Conservation (phyloP, 345 rosid species). For the Euphorbia lathyris region DNA sequence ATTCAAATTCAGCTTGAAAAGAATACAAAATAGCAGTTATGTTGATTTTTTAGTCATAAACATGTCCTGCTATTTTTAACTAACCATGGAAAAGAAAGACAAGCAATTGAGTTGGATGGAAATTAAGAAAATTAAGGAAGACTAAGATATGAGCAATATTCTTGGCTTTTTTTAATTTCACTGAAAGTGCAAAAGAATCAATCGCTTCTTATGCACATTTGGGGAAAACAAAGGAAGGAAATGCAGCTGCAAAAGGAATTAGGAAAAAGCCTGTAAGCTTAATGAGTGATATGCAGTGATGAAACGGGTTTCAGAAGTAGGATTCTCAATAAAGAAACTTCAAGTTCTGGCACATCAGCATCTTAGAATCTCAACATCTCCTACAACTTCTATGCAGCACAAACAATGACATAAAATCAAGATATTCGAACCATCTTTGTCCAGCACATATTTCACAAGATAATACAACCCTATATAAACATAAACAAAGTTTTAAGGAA, state of each 20-base stretch:
- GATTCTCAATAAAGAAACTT: not conserved
- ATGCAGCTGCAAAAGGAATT: not conserved
- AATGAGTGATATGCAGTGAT: not conserved
- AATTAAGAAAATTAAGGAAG: not conserved
- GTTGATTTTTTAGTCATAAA: not conserved
- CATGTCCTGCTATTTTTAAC: not conserved
- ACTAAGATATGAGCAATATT: not conserved
- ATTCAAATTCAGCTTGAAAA: not conserved
- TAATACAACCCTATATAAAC: not conserved
- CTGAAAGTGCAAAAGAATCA: not conserved
- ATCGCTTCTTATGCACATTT: not conserved
- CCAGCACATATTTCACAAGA: constrained; percentile 1
- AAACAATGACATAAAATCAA: not conserved
- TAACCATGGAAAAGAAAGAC: not conserved
- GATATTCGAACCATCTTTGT: not conserved
- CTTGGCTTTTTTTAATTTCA: not conserved
- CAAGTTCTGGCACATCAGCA: not conserved
- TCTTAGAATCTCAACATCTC: not conserved
- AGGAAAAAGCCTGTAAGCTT: not conserved
- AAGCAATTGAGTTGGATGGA: not conserved
- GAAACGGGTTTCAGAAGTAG: not conserved
- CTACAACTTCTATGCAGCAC: not conserved
- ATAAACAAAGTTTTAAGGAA: constrained; percentile 1
- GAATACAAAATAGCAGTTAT: not conserved
- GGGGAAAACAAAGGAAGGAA: not conserved